Conservation (phyloP, 306 rosid genomes). For the Hippophae rhamnoides region DNA sequence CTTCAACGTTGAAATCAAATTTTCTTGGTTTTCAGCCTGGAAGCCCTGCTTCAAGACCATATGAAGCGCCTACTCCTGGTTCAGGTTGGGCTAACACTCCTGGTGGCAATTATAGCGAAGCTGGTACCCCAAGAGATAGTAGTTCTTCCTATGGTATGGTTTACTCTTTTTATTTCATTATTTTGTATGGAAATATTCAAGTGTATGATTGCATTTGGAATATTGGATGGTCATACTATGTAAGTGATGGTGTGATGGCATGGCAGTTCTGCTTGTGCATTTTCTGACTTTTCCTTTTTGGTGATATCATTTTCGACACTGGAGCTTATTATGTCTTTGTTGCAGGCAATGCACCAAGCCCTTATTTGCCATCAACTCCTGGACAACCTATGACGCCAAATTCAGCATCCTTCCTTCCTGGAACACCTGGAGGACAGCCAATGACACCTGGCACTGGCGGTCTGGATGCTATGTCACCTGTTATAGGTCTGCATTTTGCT, state of each 20-base stretch:
- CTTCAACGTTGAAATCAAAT: background rate
- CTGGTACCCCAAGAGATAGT: slow-evolving; percentile 81
- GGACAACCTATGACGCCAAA: slow-evolving; percentile 99
- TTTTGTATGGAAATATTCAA: background rate
- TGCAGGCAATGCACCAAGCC: slow-evolving; percentile 98
- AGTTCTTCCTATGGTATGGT: slow-evolving; percentile 60
- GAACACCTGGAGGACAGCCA: slow-evolving; percentile 99
- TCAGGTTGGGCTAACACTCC: slow-evolving; percentile 97
- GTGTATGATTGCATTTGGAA: background rate
- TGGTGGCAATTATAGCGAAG: slow-evolving; percentile 82
- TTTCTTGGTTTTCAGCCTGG: slow-evolving; percentile 53
- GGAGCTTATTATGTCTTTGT: background rate
- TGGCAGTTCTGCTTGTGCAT: background rate
- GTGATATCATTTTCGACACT: slow-evolving; percentile 7
- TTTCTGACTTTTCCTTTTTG: background rate
- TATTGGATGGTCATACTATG: no score
- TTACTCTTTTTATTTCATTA: slow-evolving; percentile 1
- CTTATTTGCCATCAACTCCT: slow-evolving; percentile 97
- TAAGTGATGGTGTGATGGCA: no score
- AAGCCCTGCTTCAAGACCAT: slow-evolving; percentile 82
- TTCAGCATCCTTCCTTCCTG: slow-evolving; percentile 91
- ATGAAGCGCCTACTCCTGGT: slow-evolving; percentile 99
- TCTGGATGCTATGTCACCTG: slow-evolving; percentile 94
- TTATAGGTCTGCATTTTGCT: slow-evolving; percentile 39
- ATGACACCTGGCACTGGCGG: slow-evolving; percentile 99